Conservation (phyloP, 1,284 basidiomycete species). For the Moesziomyces parantarcticus region DNA sequence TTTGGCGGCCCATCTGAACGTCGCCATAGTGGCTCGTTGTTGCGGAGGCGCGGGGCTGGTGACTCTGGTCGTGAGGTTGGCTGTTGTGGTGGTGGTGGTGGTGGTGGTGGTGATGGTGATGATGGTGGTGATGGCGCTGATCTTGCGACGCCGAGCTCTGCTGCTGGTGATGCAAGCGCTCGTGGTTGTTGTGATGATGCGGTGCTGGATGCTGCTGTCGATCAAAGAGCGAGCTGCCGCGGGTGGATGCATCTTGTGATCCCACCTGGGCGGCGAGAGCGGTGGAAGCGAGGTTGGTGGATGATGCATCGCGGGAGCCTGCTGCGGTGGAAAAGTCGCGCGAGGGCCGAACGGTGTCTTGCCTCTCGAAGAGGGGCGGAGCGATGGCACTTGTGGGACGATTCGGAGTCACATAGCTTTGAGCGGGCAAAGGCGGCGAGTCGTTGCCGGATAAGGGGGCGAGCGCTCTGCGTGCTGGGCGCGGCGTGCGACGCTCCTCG, state of each 20-base stretch:
- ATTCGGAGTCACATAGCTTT: slow-evolving; percentile 35
- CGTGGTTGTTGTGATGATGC: background rate
- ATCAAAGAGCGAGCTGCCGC: slow-evolving; percentile 15
- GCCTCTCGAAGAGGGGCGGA: slow-evolving; percentile 41
- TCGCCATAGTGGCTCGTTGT: slow-evolving; percentile 13
- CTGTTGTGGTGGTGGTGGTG: slow-evolving; percentile 29
- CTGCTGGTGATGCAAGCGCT: slow-evolving; percentile 3
- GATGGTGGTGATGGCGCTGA: slow-evolving; percentile 13
- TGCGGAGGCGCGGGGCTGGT: background rate
- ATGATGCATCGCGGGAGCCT: slow-evolving; percentile 23
- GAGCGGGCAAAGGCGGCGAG: slow-evolving; percentile 3
- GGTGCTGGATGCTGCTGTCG: slow-evolving; percentile 4
- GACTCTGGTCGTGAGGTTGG: slow-evolving; percentile 8
- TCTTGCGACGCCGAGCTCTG: slow-evolving; percentile 15
- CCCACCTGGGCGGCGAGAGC: slow-evolving; percentile 42
- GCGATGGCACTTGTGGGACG: slow-evolving; percentile 34
- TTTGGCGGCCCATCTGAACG: slow-evolving; percentile 6
- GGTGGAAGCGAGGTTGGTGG: slow-evolving; percentile 32
- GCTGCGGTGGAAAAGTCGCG: slow-evolving; percentile 25
- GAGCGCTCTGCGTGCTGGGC: slow-evolving; percentile 47
- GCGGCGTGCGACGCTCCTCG: slow-evolving; percentile 54
- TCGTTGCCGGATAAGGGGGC: slow-evolving; percentile 46
- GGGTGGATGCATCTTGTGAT: slow-evolving; percentile 10
- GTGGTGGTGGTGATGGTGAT: slow-evolving; percentile 24
- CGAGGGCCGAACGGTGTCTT: slow-evolving; percentile 47